Evolutionary conservation across 495 filamentous ascomycete genomes (phyloP).

Genomic region (Penicillium simplicissimum): DNA sequence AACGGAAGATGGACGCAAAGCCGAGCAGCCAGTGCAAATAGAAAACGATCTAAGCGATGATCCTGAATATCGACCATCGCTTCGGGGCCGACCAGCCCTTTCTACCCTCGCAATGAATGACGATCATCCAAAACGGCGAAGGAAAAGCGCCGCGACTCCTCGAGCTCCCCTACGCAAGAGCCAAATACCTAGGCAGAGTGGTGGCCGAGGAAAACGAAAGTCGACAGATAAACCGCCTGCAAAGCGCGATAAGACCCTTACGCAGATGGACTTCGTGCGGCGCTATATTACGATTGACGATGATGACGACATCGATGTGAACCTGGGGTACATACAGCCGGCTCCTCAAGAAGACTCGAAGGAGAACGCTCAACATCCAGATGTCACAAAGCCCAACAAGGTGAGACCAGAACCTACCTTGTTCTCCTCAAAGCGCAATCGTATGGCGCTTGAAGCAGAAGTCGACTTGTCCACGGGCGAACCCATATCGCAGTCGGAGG

Average conservation of each 20-base stretch:
- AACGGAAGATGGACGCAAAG: background rate
- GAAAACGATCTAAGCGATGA: constrained; percentile 32
- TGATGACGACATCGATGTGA: constrained; percentile 38
- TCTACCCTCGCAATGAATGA: constrained; percentile 27
- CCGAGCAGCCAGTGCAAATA: constrained; percentile 27
- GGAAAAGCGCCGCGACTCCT: constrained; percentile 8
- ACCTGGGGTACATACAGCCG: constrained; percentile 38
- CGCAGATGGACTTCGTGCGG: constrained; percentile 50
- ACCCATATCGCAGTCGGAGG: constrained; percentile 19
- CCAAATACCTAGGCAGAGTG: constrained; percentile 24
- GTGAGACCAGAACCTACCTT: background rate
- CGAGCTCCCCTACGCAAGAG: constrained; percentile 14
- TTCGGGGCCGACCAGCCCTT: constrained; percentile 14
- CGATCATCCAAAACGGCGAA: constrained; percentile 22
- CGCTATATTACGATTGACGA: constrained; percentile 42
- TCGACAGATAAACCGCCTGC: constrained; percentile 20
- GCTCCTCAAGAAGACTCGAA: constrained; percentile 18
- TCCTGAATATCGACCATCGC: constrained; percentile 25
- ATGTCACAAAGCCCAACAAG: background rate
- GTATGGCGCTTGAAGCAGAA: constrained; percentile 20
- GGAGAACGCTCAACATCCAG: background rate
- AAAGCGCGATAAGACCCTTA: constrained; percentile 45
- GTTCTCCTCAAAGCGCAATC: constrained; percentile 15
- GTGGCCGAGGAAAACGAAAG: constrained; percentile 27
- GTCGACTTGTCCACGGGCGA: constrained; percentile 31